Percentiles rank a stretch among this genome's conserved stretches.
Evolutionary conservation across 257 asterid species (phyloP).

Genomic region (Solanum ossicruentum): DNA sequence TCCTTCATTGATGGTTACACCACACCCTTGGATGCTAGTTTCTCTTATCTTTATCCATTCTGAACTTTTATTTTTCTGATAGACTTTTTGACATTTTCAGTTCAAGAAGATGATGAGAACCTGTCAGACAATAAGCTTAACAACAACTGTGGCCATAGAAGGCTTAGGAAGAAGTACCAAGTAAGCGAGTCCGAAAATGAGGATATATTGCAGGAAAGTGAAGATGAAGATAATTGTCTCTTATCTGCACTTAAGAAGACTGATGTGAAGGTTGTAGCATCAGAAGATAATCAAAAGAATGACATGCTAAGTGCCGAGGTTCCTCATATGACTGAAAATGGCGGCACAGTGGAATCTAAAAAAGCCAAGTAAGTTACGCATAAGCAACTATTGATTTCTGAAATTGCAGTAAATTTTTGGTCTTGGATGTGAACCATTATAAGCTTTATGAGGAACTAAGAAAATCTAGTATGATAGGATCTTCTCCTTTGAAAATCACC

Average conservation of each 20-base stretch:
- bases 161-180: slow-evolving; percentile 30
- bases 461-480: background rate
- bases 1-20: background rate
- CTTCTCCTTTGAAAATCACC: background rate
- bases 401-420: background rate
- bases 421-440: background rate
- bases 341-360: slow-evolving; percentile 7
- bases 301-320: slow-evolving; percentile 7
- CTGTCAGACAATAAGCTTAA: background rate
- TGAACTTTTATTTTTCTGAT: slow-evolving; percentile 1
- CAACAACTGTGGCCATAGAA: slow-evolving; percentile 18
- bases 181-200: slow-evolving; percentile 45
- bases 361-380: slow-evolving; percentile 10
- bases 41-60: background rate
- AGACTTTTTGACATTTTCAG: background rate
- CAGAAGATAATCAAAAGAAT: slow-evolving; percentile 19
- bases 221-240: slow-evolving; percentile 27
- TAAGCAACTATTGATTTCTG: background rate
- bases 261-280: slow-evolving; percentile 8
- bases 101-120: slow-evolving; percentile 14
- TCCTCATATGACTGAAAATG: slow-evolving; percentile 14
- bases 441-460: background rate
- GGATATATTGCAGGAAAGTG: slow-evolving; percentile 18
- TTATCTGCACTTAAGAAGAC: slow-evolving; percentile 23
- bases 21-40: background rate